Conservation (phyloP, 2,329 filamentous ascomycete genomes). For the Mycosphaerelloides madeirae region DNA sequence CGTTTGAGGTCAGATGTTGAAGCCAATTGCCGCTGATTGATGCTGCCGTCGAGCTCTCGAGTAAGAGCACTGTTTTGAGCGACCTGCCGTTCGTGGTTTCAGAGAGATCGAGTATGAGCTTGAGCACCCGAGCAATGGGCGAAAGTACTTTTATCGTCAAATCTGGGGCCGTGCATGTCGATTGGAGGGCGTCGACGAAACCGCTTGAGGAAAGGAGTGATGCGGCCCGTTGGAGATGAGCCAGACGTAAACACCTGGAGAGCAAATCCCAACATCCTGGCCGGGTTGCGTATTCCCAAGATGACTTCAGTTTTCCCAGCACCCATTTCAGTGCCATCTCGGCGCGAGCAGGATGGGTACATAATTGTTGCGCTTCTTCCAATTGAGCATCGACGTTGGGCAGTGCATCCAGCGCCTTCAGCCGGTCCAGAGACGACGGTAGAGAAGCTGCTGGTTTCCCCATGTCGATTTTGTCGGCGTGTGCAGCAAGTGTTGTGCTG, state of each 20-base stretch:
- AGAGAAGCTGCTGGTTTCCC: constrained; percentile 6
- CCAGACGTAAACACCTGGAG: constrained; percentile 55
- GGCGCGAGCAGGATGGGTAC: constrained; percentile 28
- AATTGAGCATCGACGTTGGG: constrained; percentile 24
- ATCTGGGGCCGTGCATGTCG: constrained; percentile 38
- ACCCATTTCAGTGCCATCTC: constrained; percentile 67
- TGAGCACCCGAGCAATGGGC: constrained; percentile 12
- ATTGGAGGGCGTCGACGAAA: constrained; percentile 62
- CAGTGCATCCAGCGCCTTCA: constrained; percentile 34
- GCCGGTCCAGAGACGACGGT: constrained; percentile 37
- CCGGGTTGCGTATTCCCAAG: constrained; percentile 40
- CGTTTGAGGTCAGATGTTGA: constrained; percentile 2
- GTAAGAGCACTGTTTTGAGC: constrained; percentile 22
- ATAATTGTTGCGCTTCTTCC: constrained; percentile 25
- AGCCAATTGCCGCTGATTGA: constrained; percentile 26
- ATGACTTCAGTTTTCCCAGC: constrained; percentile 53
- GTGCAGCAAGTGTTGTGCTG: too few relatives aligned
- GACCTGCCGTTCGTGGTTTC: constrained; percentile 17
- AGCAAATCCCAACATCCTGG: constrained; percentile 56
- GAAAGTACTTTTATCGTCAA: constrained; percentile 5
- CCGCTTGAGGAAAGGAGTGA: constrained; percentile 65
- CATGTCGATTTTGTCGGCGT: constrained; percentile 8
- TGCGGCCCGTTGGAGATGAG: constrained; percentile 65
- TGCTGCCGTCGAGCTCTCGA: constrained; percentile 17
- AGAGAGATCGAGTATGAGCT: constrained; percentile 18